These are phyloP conservation scores for Aspergillus cejpii DNA, from an alignment of 2,329 filamentous ascomycete species.

Conservation along the genomic window DNA sequence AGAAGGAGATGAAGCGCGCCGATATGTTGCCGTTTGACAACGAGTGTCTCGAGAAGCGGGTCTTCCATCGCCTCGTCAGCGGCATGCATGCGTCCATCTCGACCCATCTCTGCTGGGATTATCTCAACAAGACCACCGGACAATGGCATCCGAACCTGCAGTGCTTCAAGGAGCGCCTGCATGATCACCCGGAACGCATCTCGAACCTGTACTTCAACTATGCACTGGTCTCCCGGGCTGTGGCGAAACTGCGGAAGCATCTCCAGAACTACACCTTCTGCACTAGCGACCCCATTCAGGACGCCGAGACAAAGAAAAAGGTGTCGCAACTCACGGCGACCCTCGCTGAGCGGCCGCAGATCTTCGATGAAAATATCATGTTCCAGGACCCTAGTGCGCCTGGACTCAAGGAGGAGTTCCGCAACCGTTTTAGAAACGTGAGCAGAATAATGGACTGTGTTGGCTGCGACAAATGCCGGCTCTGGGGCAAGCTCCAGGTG, in stretches of 20 bases:
- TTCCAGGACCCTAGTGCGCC: constrained; percentile 64
- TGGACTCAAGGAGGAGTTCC: constrained; percentile 91
- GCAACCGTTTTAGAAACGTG: constrained; percentile 93
- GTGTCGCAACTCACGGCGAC: constrained; percentile 67
- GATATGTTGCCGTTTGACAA: constrained; percentile 70
- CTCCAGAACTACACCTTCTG: constrained; percentile 85
- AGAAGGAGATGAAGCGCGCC: constrained; percentile 40
- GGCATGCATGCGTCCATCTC: constrained; percentile 99
- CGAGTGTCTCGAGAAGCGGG: constrained; percentile 95
- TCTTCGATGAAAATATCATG: constrained; percentile 94
- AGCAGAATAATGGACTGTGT: constrained; percentile 98
- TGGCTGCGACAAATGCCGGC: constrained; percentile 93
- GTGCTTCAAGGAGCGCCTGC: constrained; percentile 83
- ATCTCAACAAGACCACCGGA: constrained; percentile 89
- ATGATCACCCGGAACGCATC: constrained; percentile 78
- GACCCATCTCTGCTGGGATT: constrained; percentile 92
- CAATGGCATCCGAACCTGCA: constrained; percentile 84
- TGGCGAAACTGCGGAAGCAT: constrained; percentile 81
- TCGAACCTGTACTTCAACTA: constrained; percentile 99
- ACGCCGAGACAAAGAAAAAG: constrained; percentile 71
- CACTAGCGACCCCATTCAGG: constrained; percentile 72
- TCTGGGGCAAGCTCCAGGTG: constrained; percentile 97
- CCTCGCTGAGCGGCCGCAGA: constrained; percentile 61
- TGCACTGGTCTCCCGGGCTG: constrained; percentile 82
- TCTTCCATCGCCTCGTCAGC: constrained; percentile 90